Conservation (phyloP, 805 yeast species). For the Kockiozyma suomiensis region DNA sequence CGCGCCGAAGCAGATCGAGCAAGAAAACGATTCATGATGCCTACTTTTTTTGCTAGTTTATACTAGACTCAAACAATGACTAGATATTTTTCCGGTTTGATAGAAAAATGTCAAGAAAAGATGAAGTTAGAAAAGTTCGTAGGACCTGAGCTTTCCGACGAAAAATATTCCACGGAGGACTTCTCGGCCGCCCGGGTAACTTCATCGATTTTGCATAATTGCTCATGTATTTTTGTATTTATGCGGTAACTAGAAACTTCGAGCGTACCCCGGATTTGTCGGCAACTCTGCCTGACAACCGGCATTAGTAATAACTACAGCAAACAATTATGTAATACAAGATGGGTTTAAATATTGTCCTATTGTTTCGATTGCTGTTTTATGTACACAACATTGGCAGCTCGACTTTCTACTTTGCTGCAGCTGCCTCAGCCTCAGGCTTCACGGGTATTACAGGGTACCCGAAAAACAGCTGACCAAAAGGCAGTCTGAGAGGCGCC, state of each 20-base stretch:
- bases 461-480: slow-evolving; percentile 90
- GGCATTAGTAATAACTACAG: too few relatives aligned
- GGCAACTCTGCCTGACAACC: too few relatives aligned
- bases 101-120: too few relatives aligned
- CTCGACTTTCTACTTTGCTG: neutral
- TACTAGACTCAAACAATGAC: too few relatives aligned
- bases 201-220: slow-evolving; percentile 14
- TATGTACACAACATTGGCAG: neutral
- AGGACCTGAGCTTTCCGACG: neutral
- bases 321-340: neutral
- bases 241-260: slow-evolving; percentile 29
- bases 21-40: slow-evolving; percentile 30
- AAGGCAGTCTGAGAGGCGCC: slow-evolving; percentile 71
- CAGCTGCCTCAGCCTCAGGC: neutral
- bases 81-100: too few relatives aligned
- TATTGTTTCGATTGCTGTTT: neutral
- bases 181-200: slow-evolving; percentile 20
- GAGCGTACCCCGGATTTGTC: slow-evolving; percentile 15
- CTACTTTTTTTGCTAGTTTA: neutral
- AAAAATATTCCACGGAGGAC: slow-evolving; percentile 3
- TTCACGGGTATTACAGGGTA: slow-evolving; percentile 55
- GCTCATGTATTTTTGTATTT: neutral
- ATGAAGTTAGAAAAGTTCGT: too few relatives aligned
- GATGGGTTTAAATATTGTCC: too few relatives aligned
- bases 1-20: slow-evolving; percentile 15